Evolutionary conservation across 1,284 basidiomycete genomes (phyloP).

Genomic region (Ceratobasidium theobromae): DNA sequence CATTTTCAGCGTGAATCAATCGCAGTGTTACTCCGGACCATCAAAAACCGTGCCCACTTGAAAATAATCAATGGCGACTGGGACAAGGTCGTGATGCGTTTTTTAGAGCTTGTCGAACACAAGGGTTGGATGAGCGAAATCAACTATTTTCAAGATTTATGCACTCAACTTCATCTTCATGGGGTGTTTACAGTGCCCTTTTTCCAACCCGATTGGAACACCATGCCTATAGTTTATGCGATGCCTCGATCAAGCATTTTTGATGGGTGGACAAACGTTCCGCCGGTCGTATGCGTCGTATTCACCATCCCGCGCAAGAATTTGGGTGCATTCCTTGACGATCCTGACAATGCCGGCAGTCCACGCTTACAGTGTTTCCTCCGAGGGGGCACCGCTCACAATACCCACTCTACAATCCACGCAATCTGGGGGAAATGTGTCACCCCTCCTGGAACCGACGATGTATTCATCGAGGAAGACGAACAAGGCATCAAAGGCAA

Average conservation of each 20-base stretch:
- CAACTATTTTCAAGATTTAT: not conserved
- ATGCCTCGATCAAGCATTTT: not conserved
- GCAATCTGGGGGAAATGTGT: not conserved
- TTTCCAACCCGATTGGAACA: not conserved
- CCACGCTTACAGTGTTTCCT: not conserved
- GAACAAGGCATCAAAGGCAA: not conserved
- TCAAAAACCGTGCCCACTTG: not conserved
- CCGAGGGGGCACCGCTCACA: not conserved
- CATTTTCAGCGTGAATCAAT: conserved; percentile 12
- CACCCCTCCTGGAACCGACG: not conserved
- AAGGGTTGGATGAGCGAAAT: not conserved
- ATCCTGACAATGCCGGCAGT: not conserved
- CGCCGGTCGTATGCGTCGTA: conserved; percentile 4
- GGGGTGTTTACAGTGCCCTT: not conserved
- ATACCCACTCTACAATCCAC: not conserved
- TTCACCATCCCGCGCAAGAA: conserved; percentile 5
- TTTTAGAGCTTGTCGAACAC: not conserved
- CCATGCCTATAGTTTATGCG: not conserved
- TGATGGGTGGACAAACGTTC: not conserved
- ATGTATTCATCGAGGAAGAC: not conserved
- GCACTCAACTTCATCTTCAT: conserved; percentile 3
- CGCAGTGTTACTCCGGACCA: not conserved
- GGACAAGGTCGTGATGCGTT: not conserved
- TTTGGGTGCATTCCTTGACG: not conserved
- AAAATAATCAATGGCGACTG: not conserved